Percentiles rank a stretch among this genome's conserved stretches.
These are phyloP conservation scores for Arctium minus DNA, from an alignment of 129 eudicot genomes.

Conservation along the genomic window DNA sequence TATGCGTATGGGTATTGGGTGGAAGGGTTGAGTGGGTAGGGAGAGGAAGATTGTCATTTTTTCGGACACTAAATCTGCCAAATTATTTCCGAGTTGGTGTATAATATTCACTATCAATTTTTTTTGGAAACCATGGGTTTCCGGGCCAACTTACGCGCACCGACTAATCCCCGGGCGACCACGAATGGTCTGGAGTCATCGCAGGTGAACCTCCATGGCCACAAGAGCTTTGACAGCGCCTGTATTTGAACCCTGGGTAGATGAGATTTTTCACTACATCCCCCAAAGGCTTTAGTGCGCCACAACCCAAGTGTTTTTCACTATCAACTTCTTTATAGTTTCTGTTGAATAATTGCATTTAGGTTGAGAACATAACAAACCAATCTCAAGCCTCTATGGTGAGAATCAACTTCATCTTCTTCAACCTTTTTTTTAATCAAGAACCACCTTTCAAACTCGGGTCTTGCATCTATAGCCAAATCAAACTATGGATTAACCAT, in stretches of 20 bases:
- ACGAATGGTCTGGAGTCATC: too few species aligned
- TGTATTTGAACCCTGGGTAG: too few species aligned
- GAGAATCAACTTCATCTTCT: not conserved
- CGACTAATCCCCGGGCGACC: too few species aligned
- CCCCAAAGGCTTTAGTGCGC: too few species aligned
- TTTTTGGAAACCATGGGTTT: not conserved
- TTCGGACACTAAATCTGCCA: not conserved
- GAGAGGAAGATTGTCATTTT: not conserved
- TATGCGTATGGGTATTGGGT: not conserved
- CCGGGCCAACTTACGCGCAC: too few species aligned
- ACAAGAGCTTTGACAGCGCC: too few species aligned
- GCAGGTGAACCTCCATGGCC: too few species aligned
- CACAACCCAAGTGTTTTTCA: too few species aligned
- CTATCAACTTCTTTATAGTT: not conserved
- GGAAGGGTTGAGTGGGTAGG: not conserved
- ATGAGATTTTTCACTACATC: too few species aligned
- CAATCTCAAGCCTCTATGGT: not conserved
- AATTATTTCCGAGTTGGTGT: not conserved
- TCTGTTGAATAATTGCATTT: not conserved
- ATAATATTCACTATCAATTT: not conserved
- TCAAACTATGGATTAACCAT: not conserved
- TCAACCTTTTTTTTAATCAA: too few species aligned
- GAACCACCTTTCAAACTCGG: not conserved
- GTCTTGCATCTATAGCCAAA: not conserved
- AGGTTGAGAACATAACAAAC: not conserved